These are phyloP conservation scores for Medicago lupulina DNA, from an alignment of 306 rosid genomes.

Conservation along the genomic window DNA sequence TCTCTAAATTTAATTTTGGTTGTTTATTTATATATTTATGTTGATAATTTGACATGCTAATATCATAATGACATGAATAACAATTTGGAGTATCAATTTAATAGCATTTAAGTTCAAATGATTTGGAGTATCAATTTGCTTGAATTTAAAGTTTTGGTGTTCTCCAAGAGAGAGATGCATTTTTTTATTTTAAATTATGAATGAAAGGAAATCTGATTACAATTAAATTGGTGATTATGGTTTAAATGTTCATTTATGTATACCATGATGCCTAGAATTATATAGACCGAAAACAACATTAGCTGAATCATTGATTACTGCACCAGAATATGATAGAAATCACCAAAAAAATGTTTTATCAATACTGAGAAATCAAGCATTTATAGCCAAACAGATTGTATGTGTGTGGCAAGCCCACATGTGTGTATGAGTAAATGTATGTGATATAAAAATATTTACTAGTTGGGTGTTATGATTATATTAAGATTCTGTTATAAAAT, in stretches of 20 bases:
- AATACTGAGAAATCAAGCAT: conserved; percentile 1
- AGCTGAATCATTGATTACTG: neutral
- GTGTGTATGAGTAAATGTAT: neutral
- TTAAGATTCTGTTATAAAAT: neutral
- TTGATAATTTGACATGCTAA: conserved; percentile 20
- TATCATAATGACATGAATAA: conserved; percentile 16
- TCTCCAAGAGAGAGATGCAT: conserved; percentile 7
- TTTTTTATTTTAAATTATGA: neutral
- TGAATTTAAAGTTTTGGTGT: conserved; percentile 15
- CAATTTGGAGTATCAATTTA: no score
- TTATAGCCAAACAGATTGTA: no score
- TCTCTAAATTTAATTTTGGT: neutral
- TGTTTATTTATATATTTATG: conserved; percentile 6
- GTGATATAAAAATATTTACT: neutral
- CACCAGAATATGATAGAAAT: neutral
- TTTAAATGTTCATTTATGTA: neutral
- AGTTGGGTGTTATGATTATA: conserved; percentile 15
- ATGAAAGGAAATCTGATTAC: conserved; percentile 16
- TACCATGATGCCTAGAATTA: neutral
- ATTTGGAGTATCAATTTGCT: neutral
- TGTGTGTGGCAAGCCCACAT: neutral
- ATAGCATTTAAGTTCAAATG: no score
- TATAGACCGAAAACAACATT: neutral
- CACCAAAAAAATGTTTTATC: neutral
- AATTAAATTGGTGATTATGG: conserved; percentile 1